Evolutionary conservation across 2,329 filamentous ascomycete species (phyloP).

Genomic region (Coleophoma cylindrospora): DNA sequence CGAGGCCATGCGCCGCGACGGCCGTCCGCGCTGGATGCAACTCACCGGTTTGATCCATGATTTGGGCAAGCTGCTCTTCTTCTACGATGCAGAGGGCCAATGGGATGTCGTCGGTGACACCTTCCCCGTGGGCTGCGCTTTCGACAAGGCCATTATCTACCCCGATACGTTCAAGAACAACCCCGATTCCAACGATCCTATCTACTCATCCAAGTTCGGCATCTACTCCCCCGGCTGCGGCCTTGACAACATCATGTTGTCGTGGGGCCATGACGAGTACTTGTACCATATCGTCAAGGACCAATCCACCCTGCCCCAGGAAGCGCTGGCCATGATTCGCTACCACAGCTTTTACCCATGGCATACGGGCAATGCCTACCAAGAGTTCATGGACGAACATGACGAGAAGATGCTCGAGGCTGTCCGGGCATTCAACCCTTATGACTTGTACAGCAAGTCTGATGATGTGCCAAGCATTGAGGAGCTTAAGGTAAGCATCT

Average conservation of each 20-base stretch:
- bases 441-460: constrained; percentile 89
- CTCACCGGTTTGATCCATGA: constrained; percentile 74
- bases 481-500: constrained; percentile 61
- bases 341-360: constrained; percentile 94
- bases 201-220: constrained; percentile 72
- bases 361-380: constrained; percentile 78
- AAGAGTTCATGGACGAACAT: constrained; percentile 76
- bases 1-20: constrained; percentile 82
- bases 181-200: constrained; percentile 64
- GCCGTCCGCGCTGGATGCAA: constrained; percentile 80
- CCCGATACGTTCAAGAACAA: constrained; percentile 72
- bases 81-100: constrained; percentile 79
- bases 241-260: constrained; percentile 82
- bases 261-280: constrained; percentile 87
- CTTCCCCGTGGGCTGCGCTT: constrained; percentile 73
- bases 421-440: constrained; percentile 84
- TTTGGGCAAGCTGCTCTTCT: constrained; percentile 74
- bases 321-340: constrained; percentile 85
- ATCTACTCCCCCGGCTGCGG: constrained; percentile 79
- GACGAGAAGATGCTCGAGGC: constrained; percentile 76
- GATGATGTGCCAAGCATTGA: constrained; percentile 73
- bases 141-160: constrained; percentile 75
- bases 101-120: constrained; percentile 93
- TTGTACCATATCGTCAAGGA: constrained; percentile 83
- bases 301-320: constrained; percentile 71